A percentile compares a stretch with the other conserved stretches of the same genome.
These are phyloP conservation scores for Cymbomonas tetramitiformis DNA, from an alignment of 139 green algal genomes.

Conservation along the genomic window DNA sequence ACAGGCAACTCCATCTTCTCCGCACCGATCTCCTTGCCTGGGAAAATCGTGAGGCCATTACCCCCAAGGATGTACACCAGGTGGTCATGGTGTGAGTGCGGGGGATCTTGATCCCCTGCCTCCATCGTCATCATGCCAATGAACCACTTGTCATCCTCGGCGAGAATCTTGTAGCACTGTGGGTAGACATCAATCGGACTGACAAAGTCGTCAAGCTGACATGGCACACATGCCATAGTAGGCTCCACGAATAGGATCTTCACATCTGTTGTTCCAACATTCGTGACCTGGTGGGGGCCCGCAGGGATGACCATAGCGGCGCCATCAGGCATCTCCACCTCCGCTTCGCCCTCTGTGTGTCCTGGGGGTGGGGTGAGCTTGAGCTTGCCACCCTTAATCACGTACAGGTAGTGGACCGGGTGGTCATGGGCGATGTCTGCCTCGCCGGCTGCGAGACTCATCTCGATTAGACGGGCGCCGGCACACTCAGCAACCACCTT, in stretches of 20 bases:
- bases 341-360: not conserved
- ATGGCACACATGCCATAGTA: not conserved
- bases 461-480: not conserved
- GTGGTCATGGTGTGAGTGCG: not conserved
- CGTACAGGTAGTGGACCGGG: not conserved
- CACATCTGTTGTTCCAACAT: not conserved
- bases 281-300: not conserved
- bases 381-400: no score
- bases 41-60: not conserved
- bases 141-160: not conserved
- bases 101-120: not conserved
- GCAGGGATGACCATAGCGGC: not conserved
- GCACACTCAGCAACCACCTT: no score
- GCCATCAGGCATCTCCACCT: not conserved
- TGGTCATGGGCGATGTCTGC: not conserved
- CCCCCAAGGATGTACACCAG: not conserved
- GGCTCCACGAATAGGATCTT: not conserved
- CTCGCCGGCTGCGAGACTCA: not conserved
- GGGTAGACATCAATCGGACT: not conserved
- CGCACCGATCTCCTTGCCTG: not conserved
- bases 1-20: no score
- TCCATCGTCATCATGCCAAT: not conserved
- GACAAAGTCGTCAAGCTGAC: no score
- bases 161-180: not conserved
- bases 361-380: not conserved